These are phyloP conservation scores for Fraxinus greggii DNA, from an alignment of 305 asterid species.

Conservation along the genomic window DNA sequence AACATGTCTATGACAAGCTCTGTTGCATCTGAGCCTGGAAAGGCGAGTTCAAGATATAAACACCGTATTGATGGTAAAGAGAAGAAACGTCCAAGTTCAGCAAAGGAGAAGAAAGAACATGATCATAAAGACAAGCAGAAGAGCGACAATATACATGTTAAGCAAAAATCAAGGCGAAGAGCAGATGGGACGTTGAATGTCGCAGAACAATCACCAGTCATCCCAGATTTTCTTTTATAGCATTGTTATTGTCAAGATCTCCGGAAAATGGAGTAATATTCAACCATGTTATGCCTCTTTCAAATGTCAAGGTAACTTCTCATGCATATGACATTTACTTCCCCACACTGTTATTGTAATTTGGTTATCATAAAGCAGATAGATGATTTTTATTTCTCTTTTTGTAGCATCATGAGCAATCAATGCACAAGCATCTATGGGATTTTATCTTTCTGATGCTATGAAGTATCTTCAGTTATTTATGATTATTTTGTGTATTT, in stretches of 20 bases:
- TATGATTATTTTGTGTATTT: neutral
- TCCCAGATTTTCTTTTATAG: conserved; percentile 90
- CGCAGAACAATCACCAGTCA: conserved; percentile 58
- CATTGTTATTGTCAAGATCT: conserved; percentile 21
- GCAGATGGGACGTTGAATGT: conserved; percentile 44
- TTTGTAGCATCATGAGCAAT: neutral
- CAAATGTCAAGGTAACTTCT: conserved; percentile 41
- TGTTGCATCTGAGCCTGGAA: conserved; percentile 37
- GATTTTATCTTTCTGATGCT: neutral
- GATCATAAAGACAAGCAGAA: conserved; percentile 49
- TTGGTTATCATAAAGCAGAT: conserved; percentile 26
- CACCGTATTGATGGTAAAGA: conserved; percentile 59
- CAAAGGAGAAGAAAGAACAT: conserved; percentile 49
- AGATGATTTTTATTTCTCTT: conserved; percentile 26
- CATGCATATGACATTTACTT: conserved; percentile 38
- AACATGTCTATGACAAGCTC: conserved; percentile 21
- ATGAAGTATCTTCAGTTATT: neutral
- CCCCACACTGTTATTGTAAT: conserved; percentile 13
- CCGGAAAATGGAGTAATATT: neutral
- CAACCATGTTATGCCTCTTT: conserved; percentile 8
- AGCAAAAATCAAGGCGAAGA: conserved; percentile 64
- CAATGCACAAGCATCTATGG: neutral
- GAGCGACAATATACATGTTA: conserved; percentile 44
- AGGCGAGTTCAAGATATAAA: conserved; percentile 41
- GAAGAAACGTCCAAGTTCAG: conserved; percentile 47